Evolutionary conservation across 2,329 filamentous ascomycete genomes (phyloP).

Genomic region (Diaporthe aspalathi): DNA sequence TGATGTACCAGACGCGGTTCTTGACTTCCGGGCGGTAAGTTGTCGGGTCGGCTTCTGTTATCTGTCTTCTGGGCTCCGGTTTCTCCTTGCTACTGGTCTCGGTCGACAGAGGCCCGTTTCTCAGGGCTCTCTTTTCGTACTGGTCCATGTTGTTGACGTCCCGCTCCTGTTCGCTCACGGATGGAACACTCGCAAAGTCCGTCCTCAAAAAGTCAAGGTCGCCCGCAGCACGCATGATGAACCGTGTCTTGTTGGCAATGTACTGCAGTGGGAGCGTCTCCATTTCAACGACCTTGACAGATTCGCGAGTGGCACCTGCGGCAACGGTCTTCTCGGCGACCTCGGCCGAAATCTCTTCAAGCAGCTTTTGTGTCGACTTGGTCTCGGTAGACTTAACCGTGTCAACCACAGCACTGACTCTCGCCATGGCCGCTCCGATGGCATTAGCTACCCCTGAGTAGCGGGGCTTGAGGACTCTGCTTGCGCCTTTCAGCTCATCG

Average conservation of each 20-base stretch:
- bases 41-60: conserved; percentile 48
- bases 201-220: conserved; percentile 62
- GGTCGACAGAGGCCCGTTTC: conserved; percentile 25
- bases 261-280: conserved; percentile 67
- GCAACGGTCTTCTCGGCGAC: conserved; percentile 58
- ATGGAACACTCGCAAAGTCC: conserved; percentile 40
- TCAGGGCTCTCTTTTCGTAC: conserved; percentile 43
- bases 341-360: conserved; percentile 53
- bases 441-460: conserved; percentile 73
- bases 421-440: conserved; percentile 71
- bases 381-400: conserved; percentile 61
- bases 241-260: conserved; percentile 63
- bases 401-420: conserved; percentile 66
- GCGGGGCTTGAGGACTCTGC: conserved; percentile 65
- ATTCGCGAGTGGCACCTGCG: conserved; percentile 57
- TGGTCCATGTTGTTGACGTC: conserved; percentile 42
- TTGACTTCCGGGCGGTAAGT: conserved; percentile 62
- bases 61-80: conserved; percentile 17
- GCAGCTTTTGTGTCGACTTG: conserved; percentile 51
- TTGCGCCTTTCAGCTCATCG: conserved; percentile 65
- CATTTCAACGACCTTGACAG: conserved; percentile 62
- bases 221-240: conserved; percentile 70
- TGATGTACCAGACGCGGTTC: conserved; percentile 67
- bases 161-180: conserved; percentile 12
- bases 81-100: conserved; percentile 17